phyloP scores from a whole-genome alignment of 139 green algal genomes.

The Microglena sp. region DNA sequence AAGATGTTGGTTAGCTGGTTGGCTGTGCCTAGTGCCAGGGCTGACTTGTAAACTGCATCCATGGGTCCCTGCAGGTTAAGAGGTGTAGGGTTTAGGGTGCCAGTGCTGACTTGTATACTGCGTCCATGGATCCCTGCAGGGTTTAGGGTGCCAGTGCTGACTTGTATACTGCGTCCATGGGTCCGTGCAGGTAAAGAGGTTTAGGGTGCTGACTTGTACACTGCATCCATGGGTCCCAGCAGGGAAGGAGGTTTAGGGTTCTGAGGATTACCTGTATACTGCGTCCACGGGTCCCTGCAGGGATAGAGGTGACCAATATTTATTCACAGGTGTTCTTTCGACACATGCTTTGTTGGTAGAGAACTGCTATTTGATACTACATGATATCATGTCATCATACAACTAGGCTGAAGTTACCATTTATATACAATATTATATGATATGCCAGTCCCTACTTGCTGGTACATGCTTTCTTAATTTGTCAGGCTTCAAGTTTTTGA shows the following conservation, averaged over 20 bases:
- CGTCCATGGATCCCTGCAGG: constrained; percentile 66
- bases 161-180: constrained; percentile 77
- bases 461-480: no score
- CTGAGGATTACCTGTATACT: constrained; percentile 87
- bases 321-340: no score
- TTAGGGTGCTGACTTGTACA: constrained; percentile 87
- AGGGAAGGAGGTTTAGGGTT: no score
- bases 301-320: no score
- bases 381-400: no score
- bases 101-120: constrained; percentile 85
- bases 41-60: constrained; percentile 80
- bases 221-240: constrained; percentile 67
- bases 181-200: constrained; percentile 66
- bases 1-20: constrained; percentile 99
- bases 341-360: no score
- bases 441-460: no score
- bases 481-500: no score
- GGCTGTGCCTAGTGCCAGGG: constrained; percentile 88
- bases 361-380: no score
- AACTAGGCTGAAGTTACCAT: no score
- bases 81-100: no score
- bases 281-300: constrained; percentile 64
- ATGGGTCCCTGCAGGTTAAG: constrained; percentile 61
- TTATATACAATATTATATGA: no score
- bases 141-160: constrained; percentile 86